A percentile compares a stretch with the other conserved stretches of the same genome.
phyloP scores from a whole-genome alignment of 371 early-diverging fungal species.

The Thermomucor indicae-seudaticae region DNA sequence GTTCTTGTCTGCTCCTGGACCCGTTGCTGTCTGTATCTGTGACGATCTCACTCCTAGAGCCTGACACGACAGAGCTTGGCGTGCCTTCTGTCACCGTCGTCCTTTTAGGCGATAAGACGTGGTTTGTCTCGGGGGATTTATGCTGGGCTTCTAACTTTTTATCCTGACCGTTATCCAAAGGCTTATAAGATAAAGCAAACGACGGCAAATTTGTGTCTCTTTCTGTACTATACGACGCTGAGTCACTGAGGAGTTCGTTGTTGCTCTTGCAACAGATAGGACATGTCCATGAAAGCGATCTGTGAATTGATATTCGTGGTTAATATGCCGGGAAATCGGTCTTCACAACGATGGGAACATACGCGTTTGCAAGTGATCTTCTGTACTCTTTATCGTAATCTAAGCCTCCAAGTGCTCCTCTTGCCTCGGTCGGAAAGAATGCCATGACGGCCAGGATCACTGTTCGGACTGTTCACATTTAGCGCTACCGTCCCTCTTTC shows the following conservation, averaged over 20 bases:
- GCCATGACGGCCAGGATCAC: slow-evolving; percentile 84
- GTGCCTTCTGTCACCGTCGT: no score
- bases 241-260: slow-evolving; percentile 20
- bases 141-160: neutral
- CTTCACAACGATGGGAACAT: slow-evolving; percentile 5
- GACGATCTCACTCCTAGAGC: no score
- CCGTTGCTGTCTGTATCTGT: no score
- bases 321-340: neutral
- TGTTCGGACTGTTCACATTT: slow-evolving; percentile 58
- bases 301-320: neutral
- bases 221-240: slow-evolving; percentile 3
- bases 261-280: slow-evolving; percentile 19
- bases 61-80: no score
- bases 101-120: no score
- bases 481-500: neutral
- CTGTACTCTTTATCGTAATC: slow-evolving; percentile 72
- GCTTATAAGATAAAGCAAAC: slow-evolving; percentile 17
- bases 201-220: slow-evolving; percentile 12
- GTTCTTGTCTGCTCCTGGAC: neutral
- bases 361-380: slow-evolving; percentile 57
- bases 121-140: no score
- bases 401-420: slow-evolving; percentile 85
- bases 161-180: no score
- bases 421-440: slow-evolving; percentile 68
- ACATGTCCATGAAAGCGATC: slow-evolving; percentile 30